Percentiles rank a stretch among this genome's conserved stretches.
phyloP scores from a whole-genome alignment of 139 green algal genomes.

The Tetraselmis chui region DNA sequence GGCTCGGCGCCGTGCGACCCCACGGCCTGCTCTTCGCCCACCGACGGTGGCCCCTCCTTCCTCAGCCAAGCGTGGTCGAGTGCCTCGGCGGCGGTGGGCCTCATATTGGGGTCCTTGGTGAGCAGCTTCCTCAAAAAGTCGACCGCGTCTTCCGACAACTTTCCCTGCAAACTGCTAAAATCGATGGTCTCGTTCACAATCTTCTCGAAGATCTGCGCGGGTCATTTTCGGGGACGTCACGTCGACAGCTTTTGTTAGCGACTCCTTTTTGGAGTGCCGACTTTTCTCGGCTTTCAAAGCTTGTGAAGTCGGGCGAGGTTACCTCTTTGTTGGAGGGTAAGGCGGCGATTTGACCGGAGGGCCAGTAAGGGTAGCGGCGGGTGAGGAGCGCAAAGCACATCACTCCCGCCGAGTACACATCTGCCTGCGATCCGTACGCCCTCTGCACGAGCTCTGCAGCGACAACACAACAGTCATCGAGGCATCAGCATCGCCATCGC shows the following conservation, averaged over 20 bases:
- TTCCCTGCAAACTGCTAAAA: neutral
- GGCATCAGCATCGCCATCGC: too few species aligned
- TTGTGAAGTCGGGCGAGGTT: too few species aligned
- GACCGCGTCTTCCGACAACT: neutral
- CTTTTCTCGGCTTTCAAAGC: too few species aligned
- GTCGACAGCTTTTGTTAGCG: too few species aligned
- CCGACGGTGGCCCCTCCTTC: neutral
- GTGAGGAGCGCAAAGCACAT: constrained; percentile 5
- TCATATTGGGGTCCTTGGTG: neutral
- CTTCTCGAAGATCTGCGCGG: neutral
- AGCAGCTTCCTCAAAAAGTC: neutral
- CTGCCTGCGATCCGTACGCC: neutral
- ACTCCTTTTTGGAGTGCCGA: too few species aligned
- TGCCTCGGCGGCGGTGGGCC: neutral
- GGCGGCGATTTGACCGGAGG: too few species aligned
- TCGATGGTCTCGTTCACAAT: neutral
- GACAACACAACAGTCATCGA: neutral
- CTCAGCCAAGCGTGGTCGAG: neutral
- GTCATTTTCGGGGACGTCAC: too few species aligned
- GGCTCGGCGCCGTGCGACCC: too few species aligned
- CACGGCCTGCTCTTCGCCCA: neutral
- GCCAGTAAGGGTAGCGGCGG: constrained; percentile 4
- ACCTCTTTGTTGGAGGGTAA: too few species aligned
- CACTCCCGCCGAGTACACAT: constrained; percentile 3
- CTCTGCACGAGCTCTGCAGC: neutral